Evolutionary conservation across 495 filamentous ascomycete species (phyloP), one percentile per base, ranked within the genome.

Genomic region (Aspergillus bertholletiae): DNA sequence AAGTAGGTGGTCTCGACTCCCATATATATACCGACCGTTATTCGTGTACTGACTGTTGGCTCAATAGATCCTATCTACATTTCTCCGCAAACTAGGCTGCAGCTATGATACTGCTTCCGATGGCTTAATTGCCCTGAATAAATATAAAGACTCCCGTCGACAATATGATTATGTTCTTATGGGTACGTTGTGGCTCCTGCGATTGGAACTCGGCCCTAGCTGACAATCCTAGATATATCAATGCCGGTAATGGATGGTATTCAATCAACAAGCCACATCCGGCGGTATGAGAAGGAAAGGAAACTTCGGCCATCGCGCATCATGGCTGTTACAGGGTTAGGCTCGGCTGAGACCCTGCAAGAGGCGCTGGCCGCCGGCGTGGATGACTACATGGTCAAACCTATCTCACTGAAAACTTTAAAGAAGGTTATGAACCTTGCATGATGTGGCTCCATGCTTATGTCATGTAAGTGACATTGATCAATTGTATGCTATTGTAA

Each of bases 191-290:
- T 12, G 13, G 27, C 1, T 27, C n/a, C 17, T 7, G 4, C 34
- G 9, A 7, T 11, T 18, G 1, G 8, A 1, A n/a, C 17, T 20
- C 2, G 12, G 3, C 7, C 5, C 6, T 22, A 7, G 39, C 49
- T 45, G 40, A n/a, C 9, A 1, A n/a, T 44, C 13, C 11, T 20
- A 78, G 76, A 87, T 56, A 80, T 88, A 5, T 80, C 78, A 43
- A 88, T 88, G 85, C 84, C 84, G 0, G 66, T 84, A 11, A 87
- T 86, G 82, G 76, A 84, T 54, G 83, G 83, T 0, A 78, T 84
- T n/a, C 77, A 79, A 26, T 78, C 81, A 11, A 82, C 81, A 0
- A 65, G 76, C n/a, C 74, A 78, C 45, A 86, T 85, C 28, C 72
- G 84, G 5, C 67, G 71, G 37, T 73, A 77, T 27, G 83, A 85